Base-by-base conservation (phyloP, 441 rosid species). In the Euphorbia celastroides region DNA sequence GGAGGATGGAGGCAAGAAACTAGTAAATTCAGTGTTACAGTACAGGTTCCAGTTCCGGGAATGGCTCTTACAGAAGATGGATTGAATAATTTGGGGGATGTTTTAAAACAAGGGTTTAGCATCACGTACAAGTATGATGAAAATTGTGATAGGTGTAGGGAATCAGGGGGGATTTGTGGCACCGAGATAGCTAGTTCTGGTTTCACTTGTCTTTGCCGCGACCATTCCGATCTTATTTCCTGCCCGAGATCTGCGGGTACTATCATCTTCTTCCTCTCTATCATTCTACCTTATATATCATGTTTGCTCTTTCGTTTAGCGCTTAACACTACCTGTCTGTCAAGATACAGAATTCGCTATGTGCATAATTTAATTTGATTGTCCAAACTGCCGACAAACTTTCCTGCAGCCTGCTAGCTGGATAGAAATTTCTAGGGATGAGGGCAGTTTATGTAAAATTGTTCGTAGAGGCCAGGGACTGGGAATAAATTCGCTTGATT, bases 151-250 rank as follows among this genome's bases (percentile, higher is more conserved):
- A 16, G 13, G 3, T 62, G 66, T 42, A 8, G 2, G 6, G 8
- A 11, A 14, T 44, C 66, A 17, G 23, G 55, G 5, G 66, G 66
- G 23, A 62, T 26, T 8, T 44, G 66, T 17, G 66, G 54, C 23
- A 42, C 34, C 55, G 27, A 62, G n/a, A 25, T 31, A 6, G 16
- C 55, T 42, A 26, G 22, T 42, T 10, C 20, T 20, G 32, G 25
- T 7, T 62, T 62, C 55, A 42, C 36, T 27, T 62, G 66, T 48
- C 32, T 26, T 62, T 42, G 27, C 57, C 28, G 27, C 2, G 27
- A 52, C 27, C 28, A 52, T 2, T 8, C 51, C 56, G 5, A 51
- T 22, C 57, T 28, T 52, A 16, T 52, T 52, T 52, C 57, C 28
- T 20, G 57, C 17, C 57, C 57, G 23, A 20, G 3, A 1, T 12